Base-by-base conservation (phyloP, 2,329 filamentous ascomycete species). In the Annulohypoxylon truncatum region DNA sequence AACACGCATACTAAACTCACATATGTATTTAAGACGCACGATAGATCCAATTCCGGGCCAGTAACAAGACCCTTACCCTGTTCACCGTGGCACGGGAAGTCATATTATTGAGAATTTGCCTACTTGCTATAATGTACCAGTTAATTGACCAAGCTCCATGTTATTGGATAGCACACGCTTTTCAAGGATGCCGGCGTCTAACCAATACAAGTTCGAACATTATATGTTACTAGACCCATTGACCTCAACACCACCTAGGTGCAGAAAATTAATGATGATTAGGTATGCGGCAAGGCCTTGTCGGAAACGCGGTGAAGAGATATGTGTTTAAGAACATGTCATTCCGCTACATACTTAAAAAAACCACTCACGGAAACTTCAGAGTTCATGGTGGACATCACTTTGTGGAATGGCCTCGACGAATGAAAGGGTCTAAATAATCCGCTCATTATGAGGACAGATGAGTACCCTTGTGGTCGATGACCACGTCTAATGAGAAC, bases 231-330 rank as follows among this genome's bases (percentile, higher is more conserved):
- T 61, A 28, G 31, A 52, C 46, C 60, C 35, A 38, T 38, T 38
- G n/a, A 18, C 35, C 54, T 59, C 28, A 33, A 58, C 46, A 42
- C 52, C 48, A 46, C 51, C 18, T 29, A 28, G 15, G 28, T n/a
- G 13, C 13, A 20, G 20, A 46, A 47, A 50, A 8, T 9, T 9
- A 15, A 40, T 9, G 20, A 9, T 40, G 53, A 22, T 33, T 50
- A 12, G 4, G 28, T 33, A 38, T 12, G 50, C 46, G 47, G 20
- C 20, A 42, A 60, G 47, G 42, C 58, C 10, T 31, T 29, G 24
- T 38, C 24, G 46, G 56, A 64, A 61, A 64, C 64, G 56, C 64
- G 64, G 64, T 67, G 61, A 64, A 58, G 24, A 52, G 61, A 15
- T 22, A 20, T 40, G 28, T 48, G 8, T 40, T 28, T 64, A 47